phyloP scores from a whole-genome alignment of 257 asterid species.

The Plantago ovata region DNA sequence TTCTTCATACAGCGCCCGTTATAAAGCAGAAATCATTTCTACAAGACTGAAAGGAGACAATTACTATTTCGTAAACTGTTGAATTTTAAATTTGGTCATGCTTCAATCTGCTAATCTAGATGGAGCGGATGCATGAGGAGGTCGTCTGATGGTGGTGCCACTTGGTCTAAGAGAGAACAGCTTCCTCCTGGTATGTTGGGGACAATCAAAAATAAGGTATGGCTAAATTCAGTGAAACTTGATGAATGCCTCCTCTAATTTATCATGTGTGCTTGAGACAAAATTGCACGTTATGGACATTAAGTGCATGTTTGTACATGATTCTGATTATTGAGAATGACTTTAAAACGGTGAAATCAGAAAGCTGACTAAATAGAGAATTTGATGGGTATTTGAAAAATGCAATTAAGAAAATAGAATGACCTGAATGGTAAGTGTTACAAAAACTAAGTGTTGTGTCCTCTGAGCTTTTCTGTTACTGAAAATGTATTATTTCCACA shows the following conservation, averaged over 20 bases:
- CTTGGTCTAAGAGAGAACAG: slow-evolving; percentile 82
- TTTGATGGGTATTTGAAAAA: too few species aligned
- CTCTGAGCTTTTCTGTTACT: neutral
- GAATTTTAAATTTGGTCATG: neutral
- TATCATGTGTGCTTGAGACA: too few species aligned
- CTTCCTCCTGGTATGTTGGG: slow-evolving; percentile 98
- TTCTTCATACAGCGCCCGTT: too few species aligned
- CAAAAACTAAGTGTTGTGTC: slow-evolving; percentile 1
- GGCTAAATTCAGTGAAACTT: slow-evolving; percentile 3
- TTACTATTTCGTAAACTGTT: slow-evolving; percentile 13
- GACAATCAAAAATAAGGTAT: slow-evolving; percentile 88
- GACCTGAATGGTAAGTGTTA: too few species aligned
- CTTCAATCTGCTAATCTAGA: slow-evolving; percentile 33
- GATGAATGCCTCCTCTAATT: neutral
- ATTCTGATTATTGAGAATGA: too few species aligned
- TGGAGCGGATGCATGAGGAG: slow-evolving; percentile 98
- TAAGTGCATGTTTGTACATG: too few species aligned
- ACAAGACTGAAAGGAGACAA: neutral
- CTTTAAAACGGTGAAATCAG: too few species aligned
- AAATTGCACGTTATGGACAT: too few species aligned
- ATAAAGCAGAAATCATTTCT: neutral
- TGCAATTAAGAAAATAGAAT: too few species aligned
- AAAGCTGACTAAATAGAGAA: too few species aligned
- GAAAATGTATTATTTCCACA: slow-evolving; percentile 25
- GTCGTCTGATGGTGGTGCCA: slow-evolving; percentile 67